phyloP scores from a whole-genome alignment of 306 rosid genomes.

The Corylus heterophylla region DNA sequence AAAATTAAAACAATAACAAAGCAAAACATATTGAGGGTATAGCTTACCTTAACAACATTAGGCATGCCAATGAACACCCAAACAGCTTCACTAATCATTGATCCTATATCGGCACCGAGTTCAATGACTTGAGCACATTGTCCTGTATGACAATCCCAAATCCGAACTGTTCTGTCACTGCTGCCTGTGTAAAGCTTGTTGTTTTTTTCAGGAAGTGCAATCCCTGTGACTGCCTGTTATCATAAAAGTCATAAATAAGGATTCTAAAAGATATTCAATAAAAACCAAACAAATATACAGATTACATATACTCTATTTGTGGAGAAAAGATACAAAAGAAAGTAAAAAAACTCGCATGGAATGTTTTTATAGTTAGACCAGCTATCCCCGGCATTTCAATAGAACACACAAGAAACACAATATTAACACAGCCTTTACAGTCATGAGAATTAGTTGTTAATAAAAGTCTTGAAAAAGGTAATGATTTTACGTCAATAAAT shows the following conservation, averaged over 20 bases:
- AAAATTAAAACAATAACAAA: neutral
- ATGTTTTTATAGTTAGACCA: no score
- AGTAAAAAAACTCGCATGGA: no score
- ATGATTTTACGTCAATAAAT: no score
- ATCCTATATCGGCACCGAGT: constrained; percentile 38
- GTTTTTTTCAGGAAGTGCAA: constrained; percentile 36
- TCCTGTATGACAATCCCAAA: constrained; percentile 56
- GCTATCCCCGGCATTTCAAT: no score
- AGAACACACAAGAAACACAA: no score
- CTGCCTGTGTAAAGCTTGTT: constrained; percentile 47
- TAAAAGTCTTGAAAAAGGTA: no score
- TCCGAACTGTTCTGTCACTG: constrained; percentile 39
- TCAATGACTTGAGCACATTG: constrained; percentile 26
- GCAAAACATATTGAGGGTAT: constrained; percentile 5
- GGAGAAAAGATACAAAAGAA: no score
- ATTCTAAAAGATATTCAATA: neutral
- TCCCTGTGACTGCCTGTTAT: constrained; percentile 43
- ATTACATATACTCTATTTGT: no score
- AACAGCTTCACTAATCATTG: constrained; percentile 40
- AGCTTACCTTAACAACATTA: constrained; percentile 44
- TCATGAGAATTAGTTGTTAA: no score
- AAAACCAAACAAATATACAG: neutral
- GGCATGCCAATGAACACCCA: constrained; percentile 51
- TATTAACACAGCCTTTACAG: no score
- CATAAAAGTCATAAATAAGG: neutral